Evolutionary conservation across 2,329 filamentous ascomycete genomes (phyloP).

Genomic region (Chaetoscypha palmicola): DNA sequence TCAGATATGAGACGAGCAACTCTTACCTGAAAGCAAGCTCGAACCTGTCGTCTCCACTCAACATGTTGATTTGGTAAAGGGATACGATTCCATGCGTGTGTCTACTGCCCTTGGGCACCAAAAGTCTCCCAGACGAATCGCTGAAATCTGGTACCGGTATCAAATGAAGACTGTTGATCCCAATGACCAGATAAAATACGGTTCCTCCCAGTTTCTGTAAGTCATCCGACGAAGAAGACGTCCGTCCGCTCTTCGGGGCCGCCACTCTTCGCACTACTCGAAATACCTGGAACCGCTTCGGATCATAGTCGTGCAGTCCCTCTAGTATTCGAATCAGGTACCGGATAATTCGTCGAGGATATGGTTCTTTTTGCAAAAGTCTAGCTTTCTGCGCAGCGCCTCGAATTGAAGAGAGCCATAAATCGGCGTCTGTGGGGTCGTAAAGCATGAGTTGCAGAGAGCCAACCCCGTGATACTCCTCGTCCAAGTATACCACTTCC

Average conservation of each 20-base stretch:
- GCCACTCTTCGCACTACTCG: constrained; percentile 58
- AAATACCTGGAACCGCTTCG: constrained; percentile 60
- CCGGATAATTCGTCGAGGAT: constrained; percentile 53
- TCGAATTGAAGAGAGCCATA: constrained; percentile 58
- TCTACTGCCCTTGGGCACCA: constrained; percentile 37
- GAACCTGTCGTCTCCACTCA: constrained; percentile 57
- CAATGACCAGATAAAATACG: constrained; percentile 62
- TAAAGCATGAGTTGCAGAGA: constrained; percentile 58
- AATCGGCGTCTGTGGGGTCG: constrained; percentile 56
- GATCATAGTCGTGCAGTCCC: constrained; percentile 61
- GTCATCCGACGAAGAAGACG: constrained; percentile 52
- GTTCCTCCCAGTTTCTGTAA: constrained; percentile 56
- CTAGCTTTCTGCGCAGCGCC: constrained; percentile 50
- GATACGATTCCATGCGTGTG: constrained; percentile 57
- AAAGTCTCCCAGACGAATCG: constrained; percentile 37
- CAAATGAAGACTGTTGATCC: constrained; percentile 62
- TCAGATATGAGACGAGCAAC: background rate
- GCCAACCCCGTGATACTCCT: constrained; percentile 52
- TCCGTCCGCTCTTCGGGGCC: constrained; percentile 44
- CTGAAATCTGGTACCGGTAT: constrained; percentile 55
- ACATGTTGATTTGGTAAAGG: constrained; percentile 51
- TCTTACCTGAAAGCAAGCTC: constrained; percentile 48
- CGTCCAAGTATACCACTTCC: constrained; percentile 62
- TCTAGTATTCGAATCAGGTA: constrained; percentile 57
- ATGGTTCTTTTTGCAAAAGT: constrained; percentile 42